A percentile compares a stretch with the other conserved stretches of the same genome.
These are phyloP conservation scores for Ciborinia camelliae DNA, from an alignment of 2,329 filamentous ascomycete genomes.

Conservation along the genomic window DNA sequence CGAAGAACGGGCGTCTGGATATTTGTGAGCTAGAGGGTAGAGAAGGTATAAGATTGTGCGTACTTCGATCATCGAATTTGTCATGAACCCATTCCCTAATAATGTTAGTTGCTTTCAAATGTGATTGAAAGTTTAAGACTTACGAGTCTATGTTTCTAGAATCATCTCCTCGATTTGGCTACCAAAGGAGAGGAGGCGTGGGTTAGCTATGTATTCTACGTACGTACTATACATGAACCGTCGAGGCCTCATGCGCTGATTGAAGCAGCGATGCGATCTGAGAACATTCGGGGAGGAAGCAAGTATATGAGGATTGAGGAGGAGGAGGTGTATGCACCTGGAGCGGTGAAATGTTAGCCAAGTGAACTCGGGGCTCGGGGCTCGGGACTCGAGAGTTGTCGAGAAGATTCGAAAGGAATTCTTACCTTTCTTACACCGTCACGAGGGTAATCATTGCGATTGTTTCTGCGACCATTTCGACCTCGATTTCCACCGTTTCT, in stretches of 20 bases:
- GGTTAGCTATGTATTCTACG: conserved; percentile 47
- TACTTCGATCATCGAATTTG: conserved; percentile 73
- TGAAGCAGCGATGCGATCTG: conserved; percentile 33
- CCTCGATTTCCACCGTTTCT: conserved; percentile 35
- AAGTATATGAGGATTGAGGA: conserved; percentile 38
- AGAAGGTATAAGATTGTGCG: conserved; percentile 19
- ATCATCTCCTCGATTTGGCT: conserved; percentile 57
- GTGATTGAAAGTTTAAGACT: conserved; percentile 33
- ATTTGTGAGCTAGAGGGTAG: conserved; percentile 26
- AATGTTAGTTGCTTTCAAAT: conserved; percentile 11
- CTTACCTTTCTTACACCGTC: conserved; percentile 88
- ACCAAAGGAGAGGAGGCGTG: conserved; percentile 44
- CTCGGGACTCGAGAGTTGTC: not conserved
- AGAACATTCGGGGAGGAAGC: conserved; percentile 38
- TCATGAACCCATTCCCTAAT: conserved; percentile 90
- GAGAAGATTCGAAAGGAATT: not conserved
- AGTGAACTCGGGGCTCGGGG: not conserved
- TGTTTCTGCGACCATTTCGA: conserved; percentile 37
- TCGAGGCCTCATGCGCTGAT: conserved; percentile 34
- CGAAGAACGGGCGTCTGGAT: conserved; percentile 28
- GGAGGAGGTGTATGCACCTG: conserved; percentile 40
- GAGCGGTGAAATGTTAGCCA: conserved; percentile 22
- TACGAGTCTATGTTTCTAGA: conserved; percentile 69
- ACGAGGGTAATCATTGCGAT: conserved; percentile 56
- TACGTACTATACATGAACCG: conserved; percentile 38